Evolutionary conservation across 768 basidiomycete genomes (phyloP), one percentile per base, ranked within the genome.

Genomic region (Coprinopsis marcescibilis): DNA sequence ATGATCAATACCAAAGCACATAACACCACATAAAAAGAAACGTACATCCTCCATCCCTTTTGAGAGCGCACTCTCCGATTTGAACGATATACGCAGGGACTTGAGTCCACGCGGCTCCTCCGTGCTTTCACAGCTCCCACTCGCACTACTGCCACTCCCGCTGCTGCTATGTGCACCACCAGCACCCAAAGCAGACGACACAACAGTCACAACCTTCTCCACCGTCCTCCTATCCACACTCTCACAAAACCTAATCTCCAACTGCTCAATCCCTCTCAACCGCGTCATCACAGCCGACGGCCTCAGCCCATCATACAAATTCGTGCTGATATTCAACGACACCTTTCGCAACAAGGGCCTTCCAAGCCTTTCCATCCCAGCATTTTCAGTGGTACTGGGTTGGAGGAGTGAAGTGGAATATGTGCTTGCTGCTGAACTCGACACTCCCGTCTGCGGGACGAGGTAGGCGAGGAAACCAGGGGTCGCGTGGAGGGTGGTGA

Each of bases 151-250:
- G n/a, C 15, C 20, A 26, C 43, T 32, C 14, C 55, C 55, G 36
- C 45, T 52, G 8, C 44, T 20, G 3, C 23, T 47, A 5, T 38
- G 15, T 23, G 27, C 40, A 15, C 37, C 7, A n/a, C 19, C 37
- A 24, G 33, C 39, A n/a, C 48, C 67, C 4, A 70, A 53, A 13
- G 63, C 58, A 4, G 64, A 62, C 27, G 68, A 69, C 2, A 63
- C 67, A 3, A 73, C 70, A n/a, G 65, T 65, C 27, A 77, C 45
- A 7, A 73, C 63, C 51, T 75, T 76, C 45, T 72, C 74, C 24
- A 72, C 63, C 12, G 73, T 69, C 33, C 75, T 60, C 46, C 62
- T 59, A 51, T 77, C 75, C 13, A 75, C 69, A 19, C 57, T 55
- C 17, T 61, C 56, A 1, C 65, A 60, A 49, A 77, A 75, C 5